These are phyloP conservation scores for Trichothecium roseum DNA, from an alignment of 2,329 filamentous ascomycete genomes.

Conservation along the genomic window DNA sequence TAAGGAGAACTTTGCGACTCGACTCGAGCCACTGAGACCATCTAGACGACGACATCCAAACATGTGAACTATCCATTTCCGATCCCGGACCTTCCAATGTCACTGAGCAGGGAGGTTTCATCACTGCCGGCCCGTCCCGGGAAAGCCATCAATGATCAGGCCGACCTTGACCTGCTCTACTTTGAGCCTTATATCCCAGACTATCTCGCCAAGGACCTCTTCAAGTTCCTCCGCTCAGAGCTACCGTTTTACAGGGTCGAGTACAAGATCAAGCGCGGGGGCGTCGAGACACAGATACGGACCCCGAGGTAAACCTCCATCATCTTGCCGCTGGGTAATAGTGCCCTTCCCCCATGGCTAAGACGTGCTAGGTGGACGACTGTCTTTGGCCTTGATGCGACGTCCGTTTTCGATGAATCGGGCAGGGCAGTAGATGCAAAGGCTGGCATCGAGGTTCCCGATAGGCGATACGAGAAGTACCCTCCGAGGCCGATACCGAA, in stretches of 20 bases:
- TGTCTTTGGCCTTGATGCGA: conserved; percentile 50
- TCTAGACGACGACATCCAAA: conserved; percentile 18
- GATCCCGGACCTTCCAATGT: conserved; percentile 30
- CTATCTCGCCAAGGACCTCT: conserved; percentile 46
- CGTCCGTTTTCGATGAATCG: conserved; percentile 43
- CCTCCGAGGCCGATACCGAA: conserved; percentile 59
- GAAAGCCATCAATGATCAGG: conserved; percentile 51
- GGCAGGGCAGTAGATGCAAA: conserved; percentile 33
- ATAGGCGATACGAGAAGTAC: conserved; percentile 44
- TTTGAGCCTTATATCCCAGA: conserved; percentile 62
- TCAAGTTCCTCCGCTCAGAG: conserved; percentile 59
- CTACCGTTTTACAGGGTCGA: conserved; percentile 68
- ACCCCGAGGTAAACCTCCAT: conserved; percentile 43
- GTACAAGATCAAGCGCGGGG: conserved; percentile 60
- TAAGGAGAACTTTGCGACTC: too few relatives aligned
- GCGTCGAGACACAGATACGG: conserved; percentile 48
- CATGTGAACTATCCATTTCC: conserved; percentile 41
- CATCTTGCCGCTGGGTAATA: too few relatives aligned
- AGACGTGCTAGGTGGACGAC: conserved; percentile 31
- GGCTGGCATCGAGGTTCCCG: conserved; percentile 25
- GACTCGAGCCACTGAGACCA: background rate
- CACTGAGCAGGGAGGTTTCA: conserved; percentile 25
- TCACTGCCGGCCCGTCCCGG: conserved; percentile 42
- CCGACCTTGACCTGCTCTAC: conserved; percentile 63
- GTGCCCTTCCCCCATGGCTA: too few relatives aligned